Evolutionary conservation across 2,329 filamentous ascomycete species (phyloP), one percentile per base, ranked within the genome.

Genomic region (Phaeosphaeria sp.): DNA sequence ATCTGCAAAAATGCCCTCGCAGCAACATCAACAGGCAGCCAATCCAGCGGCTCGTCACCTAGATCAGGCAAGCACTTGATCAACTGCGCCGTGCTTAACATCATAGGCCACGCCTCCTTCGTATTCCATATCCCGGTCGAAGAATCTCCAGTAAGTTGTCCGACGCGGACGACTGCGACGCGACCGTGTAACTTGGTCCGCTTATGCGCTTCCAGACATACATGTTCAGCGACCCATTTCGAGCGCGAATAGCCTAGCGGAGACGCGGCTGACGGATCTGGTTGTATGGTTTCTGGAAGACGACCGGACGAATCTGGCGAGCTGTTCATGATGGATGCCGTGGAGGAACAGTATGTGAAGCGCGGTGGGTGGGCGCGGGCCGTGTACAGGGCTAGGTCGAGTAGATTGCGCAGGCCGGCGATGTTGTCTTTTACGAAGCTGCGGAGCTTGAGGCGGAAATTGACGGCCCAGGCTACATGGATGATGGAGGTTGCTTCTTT

Each of bases 391-490:
- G 80, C 77, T 7, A 86, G 73, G 47, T 78, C 71, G 36, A 87
- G 70, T 0, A 87, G 73, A 59, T 86, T 81, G 10, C 73, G 74
- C 11, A 85, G 73, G 1, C 81, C 82, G 3, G 77, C 74, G 30
- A 88, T 82, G 61, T 83, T 82, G 59, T 85, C 81, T 41, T 79
- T 78, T 48, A 81, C 80, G 64, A 89, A 89, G 58, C 82, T 85
- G 41, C 73, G 74, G 1, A 89, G 77, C 3, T 82, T 80, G 52
- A 87, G 77, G 23, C 82, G 83, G 76, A 89, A 89, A 72, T 89
- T 89, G 18, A 89, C 87, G 1, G 83, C 80, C 87, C 87, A 89
- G 20, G 87, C 87, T 7, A 87, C 80, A 68, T 89, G 87, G 54
- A 90, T 82, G 18, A 91, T 78, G 1, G 81, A 71, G 1, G 83